phyloP scores from a whole-genome alignment of 225 moss, liverwort and hornwort species.

The Pleurozium schreberi region DNA sequence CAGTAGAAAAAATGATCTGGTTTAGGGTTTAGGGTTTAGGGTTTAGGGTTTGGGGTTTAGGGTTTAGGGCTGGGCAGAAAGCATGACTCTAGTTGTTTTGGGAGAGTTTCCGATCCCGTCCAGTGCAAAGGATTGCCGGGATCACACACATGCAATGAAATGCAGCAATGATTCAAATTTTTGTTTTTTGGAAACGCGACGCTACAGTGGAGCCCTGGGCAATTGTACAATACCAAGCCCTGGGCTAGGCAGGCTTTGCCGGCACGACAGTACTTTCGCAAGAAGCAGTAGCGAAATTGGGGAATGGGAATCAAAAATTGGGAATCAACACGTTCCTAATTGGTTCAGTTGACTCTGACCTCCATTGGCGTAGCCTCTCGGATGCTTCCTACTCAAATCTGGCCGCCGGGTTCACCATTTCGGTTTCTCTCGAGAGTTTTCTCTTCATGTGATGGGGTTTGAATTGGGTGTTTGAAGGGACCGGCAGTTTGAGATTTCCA shows the following conservation, averaged over 20 bases:
- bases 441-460: neutral
- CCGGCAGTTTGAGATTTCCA: neutral
- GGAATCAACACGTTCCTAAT: neutral
- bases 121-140: neutral
- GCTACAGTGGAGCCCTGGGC: no score
- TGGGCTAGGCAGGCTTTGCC: no score
- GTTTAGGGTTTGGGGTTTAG: neutral
- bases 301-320: neutral
- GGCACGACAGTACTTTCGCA: neutral
- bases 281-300: neutral
- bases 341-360: neutral
- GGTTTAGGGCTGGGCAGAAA: no score
- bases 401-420: neutral
- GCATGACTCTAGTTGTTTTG: neutral
- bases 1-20: neutral
- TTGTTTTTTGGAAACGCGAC: neutral
- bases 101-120: neutral
- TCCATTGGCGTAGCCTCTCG: neutral
- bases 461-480: neutral
- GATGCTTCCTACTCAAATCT: neutral
- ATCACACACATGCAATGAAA: neutral
- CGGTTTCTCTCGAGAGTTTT: no score
- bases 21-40: neutral
- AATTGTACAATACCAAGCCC: no score
- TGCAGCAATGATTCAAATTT: neutral